Evolutionary conservation across 306 rosid genomes (phyloP).

Genomic region (Citrullus mucosospermus): DNA sequence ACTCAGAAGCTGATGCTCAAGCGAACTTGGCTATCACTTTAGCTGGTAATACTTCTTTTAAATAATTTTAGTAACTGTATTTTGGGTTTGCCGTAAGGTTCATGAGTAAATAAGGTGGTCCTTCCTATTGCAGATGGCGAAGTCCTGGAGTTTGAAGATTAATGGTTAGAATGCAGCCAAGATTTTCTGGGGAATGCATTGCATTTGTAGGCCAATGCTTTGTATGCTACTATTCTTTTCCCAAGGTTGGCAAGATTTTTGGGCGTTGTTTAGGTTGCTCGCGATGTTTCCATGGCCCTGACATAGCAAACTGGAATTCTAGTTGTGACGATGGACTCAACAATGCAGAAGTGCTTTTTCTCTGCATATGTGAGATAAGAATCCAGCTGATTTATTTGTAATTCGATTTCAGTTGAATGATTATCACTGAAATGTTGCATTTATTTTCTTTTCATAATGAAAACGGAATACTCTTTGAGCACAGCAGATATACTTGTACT

Average conservation of each 20-base stretch:
- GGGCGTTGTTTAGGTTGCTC: background rate
- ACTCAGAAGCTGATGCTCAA: constrained; percentile 84
- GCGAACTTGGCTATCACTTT: constrained; percentile 71
- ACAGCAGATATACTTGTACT: background rate
- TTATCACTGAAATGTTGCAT: background rate
- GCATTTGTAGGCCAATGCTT: background rate
- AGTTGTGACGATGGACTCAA: background rate
- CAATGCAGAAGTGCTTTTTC: background rate
- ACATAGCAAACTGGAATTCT: background rate
- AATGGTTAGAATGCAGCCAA: constrained; percentile 11
- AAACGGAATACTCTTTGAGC: background rate
- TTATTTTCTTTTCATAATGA: background rate
- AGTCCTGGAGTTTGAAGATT: constrained; percentile 27
- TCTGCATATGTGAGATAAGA: background rate
- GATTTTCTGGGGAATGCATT: background rate
- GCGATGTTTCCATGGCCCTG: background rate
- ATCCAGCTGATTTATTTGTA: background rate
- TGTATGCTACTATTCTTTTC: background rate
- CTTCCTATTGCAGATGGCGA: constrained; percentile 50
- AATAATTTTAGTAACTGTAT: constrained; percentile 5
- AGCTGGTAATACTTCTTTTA: constrained; percentile 38
- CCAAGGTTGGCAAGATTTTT: background rate
- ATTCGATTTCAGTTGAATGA: background rate
- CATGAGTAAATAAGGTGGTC: constrained; percentile 8
- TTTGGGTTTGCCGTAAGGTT: background rate